phyloP scores from a whole-genome alignment of 2,329 filamentous ascomycete genomes.

The Zymoseptoria ardabiliae region DNA sequence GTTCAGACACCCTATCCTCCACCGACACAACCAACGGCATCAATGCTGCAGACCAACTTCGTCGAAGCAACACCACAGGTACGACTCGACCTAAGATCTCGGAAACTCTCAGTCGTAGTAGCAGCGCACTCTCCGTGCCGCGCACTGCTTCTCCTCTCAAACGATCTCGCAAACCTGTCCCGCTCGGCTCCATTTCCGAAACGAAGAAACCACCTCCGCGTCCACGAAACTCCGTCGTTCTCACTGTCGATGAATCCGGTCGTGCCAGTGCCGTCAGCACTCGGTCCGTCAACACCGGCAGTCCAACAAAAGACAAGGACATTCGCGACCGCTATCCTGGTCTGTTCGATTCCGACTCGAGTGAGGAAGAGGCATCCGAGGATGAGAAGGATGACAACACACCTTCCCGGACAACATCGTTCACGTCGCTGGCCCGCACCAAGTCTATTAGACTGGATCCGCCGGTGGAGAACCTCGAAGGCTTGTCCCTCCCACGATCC shows the following conservation, averaged over 20 bases:
- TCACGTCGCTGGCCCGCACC: constrained; percentile 20
- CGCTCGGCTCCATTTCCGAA: constrained; percentile 41
- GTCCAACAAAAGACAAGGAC: constrained; percentile 25
- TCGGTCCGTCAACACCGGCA: constrained; percentile 22
- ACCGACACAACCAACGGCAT: constrained; percentile 15
- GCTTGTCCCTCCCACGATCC: constrained; percentile 27
- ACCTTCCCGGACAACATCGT: constrained; percentile 25
- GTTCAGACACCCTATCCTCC: constrained; percentile 35
- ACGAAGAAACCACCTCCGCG: constrained; percentile 26
- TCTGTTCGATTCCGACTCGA: constrained; percentile 36
- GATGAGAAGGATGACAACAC: constrained; percentile 19
- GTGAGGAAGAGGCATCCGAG: constrained; percentile 23
- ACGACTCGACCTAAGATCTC: constrained; percentile 20
- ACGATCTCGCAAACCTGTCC: constrained; percentile 33
- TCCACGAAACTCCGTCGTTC: constrained; percentile 37
- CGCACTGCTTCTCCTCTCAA: constrained; percentile 43
- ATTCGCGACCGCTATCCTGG: constrained; percentile 38
- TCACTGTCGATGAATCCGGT: constrained; percentile 41
- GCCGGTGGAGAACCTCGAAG: constrained; percentile 29
- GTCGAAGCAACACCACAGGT: constrained; percentile 42
- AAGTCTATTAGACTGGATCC: constrained; percentile 30
- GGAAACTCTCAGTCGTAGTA: constrained; percentile 20
- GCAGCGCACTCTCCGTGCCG: constrained; percentile 30
- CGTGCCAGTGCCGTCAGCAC: constrained; percentile 35
- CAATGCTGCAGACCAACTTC: constrained; percentile 27